These are phyloP conservation scores for Dalbergia cochinchinensis DNA, from an alignment of 306 rosid genomes.

Conservation along the genomic window DNA sequence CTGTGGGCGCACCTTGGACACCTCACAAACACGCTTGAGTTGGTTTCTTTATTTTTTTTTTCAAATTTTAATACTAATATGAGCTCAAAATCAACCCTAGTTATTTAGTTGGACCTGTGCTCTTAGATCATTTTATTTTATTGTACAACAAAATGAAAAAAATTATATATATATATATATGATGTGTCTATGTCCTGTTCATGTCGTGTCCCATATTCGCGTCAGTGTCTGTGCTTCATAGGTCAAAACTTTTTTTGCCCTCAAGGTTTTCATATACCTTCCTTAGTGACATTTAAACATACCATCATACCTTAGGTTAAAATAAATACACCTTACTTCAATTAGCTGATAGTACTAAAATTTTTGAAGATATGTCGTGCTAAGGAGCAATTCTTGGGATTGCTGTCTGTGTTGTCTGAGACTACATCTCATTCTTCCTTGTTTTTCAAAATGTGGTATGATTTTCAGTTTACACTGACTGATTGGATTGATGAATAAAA, in stretches of 20 bases:
- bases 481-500: conserved; percentile 9
- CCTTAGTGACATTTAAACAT: conserved; percentile 20
- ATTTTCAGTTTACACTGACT: neutral
- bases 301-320: conserved; percentile 10
- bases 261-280: neutral
- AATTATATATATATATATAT: no score
- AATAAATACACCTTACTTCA: conserved; percentile 18
- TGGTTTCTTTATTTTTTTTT: no score
- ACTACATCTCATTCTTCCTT: conserved; percentile 29
- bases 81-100: no score
- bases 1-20: no score
- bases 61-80: no score
- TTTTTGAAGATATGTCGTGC: conserved; percentile 25
- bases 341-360: conserved; percentile 11
- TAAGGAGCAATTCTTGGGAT: conserved; percentile 13
- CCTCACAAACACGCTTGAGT: no score
- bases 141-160: no score
- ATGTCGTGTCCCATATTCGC: no score
- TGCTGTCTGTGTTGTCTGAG: conserved; percentile 29
- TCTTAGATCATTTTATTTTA: no score
- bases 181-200: no score
- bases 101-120: no score
- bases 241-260: conserved; percentile 18
- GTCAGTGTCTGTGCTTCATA: no score
- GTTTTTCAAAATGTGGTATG: conserved; percentile 34